Evolutionary conservation across 2,329 filamentous ascomycete genomes (phyloP), one percentile per base, ranked within the genome.

Genomic region (Talaromyces islandicus): DNA sequence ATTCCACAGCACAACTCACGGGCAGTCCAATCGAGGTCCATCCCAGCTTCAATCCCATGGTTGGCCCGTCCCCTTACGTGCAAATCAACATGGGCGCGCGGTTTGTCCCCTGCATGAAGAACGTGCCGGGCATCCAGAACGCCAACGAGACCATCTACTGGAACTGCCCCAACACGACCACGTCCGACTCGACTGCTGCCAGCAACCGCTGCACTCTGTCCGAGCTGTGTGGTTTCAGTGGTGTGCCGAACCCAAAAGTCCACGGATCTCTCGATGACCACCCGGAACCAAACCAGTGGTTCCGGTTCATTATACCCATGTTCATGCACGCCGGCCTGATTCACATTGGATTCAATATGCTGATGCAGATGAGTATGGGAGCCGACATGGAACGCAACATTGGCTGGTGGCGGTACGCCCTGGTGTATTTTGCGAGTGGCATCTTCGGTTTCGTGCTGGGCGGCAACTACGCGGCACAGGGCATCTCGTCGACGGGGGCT

Each of bases 31-130:
- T 81, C 58, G 76, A 80, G 78, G 92, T 87, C 57, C 85, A 93
- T 59, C 94, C 94, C 1, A 83, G 82, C 17, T 96, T 99, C 79
- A 99, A 97, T 77, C 89, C 90, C 61, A 96, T 99, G 91, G 96
- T 99, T 70, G 94, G 94, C 0, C 94, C 94, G 0, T 96, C 92
- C 5, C 85, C 88, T 1, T 91, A 91, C 67, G 86, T 97, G 25
- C 85, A 96, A 68, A 96, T 97, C 79, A 96, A 96, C 75, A 96
- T 99, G 91, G 94, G 94, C 61, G 91, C 92, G 46, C 88, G 94
- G 63, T 99, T 90, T 71, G 85, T 89, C 3, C 91, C 92, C 7
- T 99, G 94, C 75, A 99, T 99, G 94, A 92, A 93, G 78, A 91
- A 90, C 51, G 73, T 76, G 7, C 70, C 74, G 24, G 69, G 71